Percentiles rank a stretch among this genome's conserved stretches.
These are phyloP conservation scores for Nannochloropsis salina DNA, from an alignment of 108 stramenopile species.

Conservation along the genomic window DNA sequence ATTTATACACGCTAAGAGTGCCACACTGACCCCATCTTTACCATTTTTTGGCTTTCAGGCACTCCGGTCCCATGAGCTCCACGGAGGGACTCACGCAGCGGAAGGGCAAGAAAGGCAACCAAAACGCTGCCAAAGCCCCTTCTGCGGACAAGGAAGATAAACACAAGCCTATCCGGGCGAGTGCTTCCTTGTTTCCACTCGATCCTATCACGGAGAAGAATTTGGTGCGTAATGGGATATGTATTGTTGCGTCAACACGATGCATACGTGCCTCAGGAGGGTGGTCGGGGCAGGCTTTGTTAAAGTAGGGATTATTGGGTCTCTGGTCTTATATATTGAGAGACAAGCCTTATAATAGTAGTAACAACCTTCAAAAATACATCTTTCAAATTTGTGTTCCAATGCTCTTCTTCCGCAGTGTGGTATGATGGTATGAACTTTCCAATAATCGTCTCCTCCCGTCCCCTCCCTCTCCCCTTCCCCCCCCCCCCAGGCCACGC, in stretches of 20 bases:
- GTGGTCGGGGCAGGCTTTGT: neutral
- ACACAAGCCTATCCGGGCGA: neutral
- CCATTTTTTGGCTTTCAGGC: too few relatives aligned
- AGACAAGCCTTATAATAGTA: too few relatives aligned
- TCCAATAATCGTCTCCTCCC: neutral
- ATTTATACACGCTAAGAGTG: too few relatives aligned
- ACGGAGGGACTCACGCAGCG: conserved; percentile 2
- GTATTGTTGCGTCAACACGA: neutral
- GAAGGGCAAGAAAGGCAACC: conserved; percentile 6
- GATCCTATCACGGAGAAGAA: neutral
- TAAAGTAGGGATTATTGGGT: too few relatives aligned
- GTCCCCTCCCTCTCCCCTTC: neutral
- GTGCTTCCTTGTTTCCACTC: neutral
- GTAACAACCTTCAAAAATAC: too few relatives aligned
- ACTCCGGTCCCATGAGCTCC: neutral
- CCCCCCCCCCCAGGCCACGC: neutral
- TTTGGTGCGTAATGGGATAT: neutral
- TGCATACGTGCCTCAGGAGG: neutral
- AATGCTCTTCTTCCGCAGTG: too few relatives aligned
- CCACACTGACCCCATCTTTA: too few relatives aligned
- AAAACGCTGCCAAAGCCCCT: neutral
- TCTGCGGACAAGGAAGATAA: neutral
- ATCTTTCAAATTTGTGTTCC: too few relatives aligned
- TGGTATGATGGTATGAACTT: neutral
- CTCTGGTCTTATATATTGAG: too few relatives aligned